These are phyloP conservation scores for Tephrocybe rancida DNA, from an alignment of 768 basidiomycete species.

Conservation along the genomic window DNA sequence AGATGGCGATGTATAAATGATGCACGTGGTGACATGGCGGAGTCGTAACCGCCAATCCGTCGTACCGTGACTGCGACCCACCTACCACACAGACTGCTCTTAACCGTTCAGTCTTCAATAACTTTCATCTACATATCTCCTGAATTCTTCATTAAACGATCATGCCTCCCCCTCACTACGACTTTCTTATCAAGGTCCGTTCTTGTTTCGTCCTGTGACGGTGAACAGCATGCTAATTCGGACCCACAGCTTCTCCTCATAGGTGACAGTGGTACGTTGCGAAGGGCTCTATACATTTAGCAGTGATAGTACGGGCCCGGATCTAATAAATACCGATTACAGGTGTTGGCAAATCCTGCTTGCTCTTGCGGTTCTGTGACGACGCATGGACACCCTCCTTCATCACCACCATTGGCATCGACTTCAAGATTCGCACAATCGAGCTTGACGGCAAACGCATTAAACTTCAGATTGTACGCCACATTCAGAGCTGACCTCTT, in stretches of 20 bases:
- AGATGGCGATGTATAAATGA: too few relatives aligned
- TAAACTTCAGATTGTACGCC: conserved; percentile 95
- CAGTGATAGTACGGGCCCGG: background rate
- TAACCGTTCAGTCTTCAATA: background rate
- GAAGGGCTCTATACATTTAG: background rate
- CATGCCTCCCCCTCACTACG: conserved; percentile 95
- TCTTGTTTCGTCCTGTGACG: background rate
- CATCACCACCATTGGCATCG: conserved; percentile 99
- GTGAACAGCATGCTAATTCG: background rate
- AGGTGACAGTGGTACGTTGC: conserved; percentile 82
- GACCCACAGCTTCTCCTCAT: conserved; percentile 81
- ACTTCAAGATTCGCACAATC: conserved; percentile 99
- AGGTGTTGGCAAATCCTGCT: conserved; percentile 97
- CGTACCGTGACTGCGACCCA: conserved; percentile 10
- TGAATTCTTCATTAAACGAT: conserved; percentile 10
- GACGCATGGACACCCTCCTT: conserved; percentile 99
- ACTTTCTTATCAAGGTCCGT: conserved; percentile 91
- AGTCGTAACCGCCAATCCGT: conserved; percentile 1
- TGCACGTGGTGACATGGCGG: too few relatives aligned
- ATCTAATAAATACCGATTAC: conserved; percentile 1
- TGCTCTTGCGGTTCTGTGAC: conserved; percentile 96
- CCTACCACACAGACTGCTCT: conserved; percentile 4
- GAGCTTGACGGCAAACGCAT: conserved; percentile 97
- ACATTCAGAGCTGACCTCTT: background rate
- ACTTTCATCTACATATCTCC: too few relatives aligned